Base-by-base conservation (phyloP, 2,329 filamentous ascomycete species). In the Penicillium thymicola region DNA sequence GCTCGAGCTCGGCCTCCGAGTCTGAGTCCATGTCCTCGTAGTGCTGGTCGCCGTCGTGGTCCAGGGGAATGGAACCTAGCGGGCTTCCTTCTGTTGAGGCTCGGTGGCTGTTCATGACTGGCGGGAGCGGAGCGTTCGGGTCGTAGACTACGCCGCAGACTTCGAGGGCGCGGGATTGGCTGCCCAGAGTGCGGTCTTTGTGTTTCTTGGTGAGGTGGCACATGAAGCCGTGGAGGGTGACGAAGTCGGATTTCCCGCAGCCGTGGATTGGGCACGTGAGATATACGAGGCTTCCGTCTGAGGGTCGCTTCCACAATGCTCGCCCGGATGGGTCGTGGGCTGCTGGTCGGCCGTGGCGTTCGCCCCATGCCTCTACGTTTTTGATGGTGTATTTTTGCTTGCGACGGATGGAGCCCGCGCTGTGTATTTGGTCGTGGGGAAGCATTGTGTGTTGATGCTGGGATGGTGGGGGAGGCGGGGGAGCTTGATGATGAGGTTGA, bases 371-470 rank as follows among this genome's bases (percentile, higher is more conserved):
- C 59, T 75, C 73, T 27, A 73, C 72, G 37, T 75, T 75, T 55
- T 75, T 75, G 59, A 75, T 75, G 5, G 73, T 75, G 56, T 75
- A 75, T 57, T 75, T 75, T 60, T 75, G 73, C 58, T 75, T 75
- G 37, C 71, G 71, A 14, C 73, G 65, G 57, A 75, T 69, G 2
- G 71, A 67, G 27, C 62, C 62, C 2, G 61, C 59, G 41, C 63
- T 63, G 23, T 65, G 66, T 25, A 61, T 56, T 25, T 63, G 60
- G 36, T 73, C 69, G 44, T 69, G 70, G 5, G 61, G 42, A n/a
- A 61, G 55, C 30, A 64, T 58, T 27, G 58, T 59, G 25, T 65
- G 60, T 23, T 57, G 62, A 27, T 47, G 54, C 13, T 46, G 58
- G 28, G 54, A 41, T 37, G 36, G 32, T 32, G 46, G 55, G 58